Evolutionary conservation across 306 rosid species (phyloP).

Genomic region (Prunus mongolica): DNA sequence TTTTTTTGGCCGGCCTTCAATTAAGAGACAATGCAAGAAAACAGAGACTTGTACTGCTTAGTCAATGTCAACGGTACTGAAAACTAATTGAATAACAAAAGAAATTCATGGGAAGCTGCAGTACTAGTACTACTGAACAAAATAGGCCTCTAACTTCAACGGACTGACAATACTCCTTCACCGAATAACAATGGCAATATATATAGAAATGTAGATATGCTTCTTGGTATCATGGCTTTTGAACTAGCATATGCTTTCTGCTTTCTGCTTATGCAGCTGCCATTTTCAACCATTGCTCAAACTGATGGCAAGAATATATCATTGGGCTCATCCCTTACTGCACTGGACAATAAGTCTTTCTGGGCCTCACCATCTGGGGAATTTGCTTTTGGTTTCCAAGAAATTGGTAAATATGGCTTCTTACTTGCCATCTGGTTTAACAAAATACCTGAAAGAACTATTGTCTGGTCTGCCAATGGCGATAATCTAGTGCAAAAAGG

Average conservation of each 20-base stretch:
- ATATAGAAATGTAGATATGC: too few species aligned
- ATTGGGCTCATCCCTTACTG: constrained; percentile 25
- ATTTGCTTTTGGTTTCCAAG: constrained; percentile 42
- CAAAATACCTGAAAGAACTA: constrained; percentile 26
- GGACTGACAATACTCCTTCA: too few species aligned
- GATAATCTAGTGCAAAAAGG: constrained; percentile 14
- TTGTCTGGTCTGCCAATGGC: constrained; percentile 47
- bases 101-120: too few species aligned
- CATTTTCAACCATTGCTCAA: constrained; percentile 13
- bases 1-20: too few species aligned
- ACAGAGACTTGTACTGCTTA: too few species aligned
- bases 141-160: too few species aligned
- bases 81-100: too few species aligned
- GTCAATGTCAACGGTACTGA: too few species aligned
- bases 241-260: neutral
- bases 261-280: constrained; percentile 4
- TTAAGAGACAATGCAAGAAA: too few species aligned
- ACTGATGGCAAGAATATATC: constrained; percentile 22
- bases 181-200: too few species aligned
- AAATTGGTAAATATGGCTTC: constrained; percentile 18
- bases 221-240: neutral
- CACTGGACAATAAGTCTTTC: neutral
- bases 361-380: constrained; percentile 37
- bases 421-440: constrained; percentile 37
- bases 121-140: too few species aligned